Evolutionary conservation across 176 grass and related monocot genomes (phyloP), one percentile per base, ranked within the genome.

Genomic region (Triticum turgidum): DNA sequence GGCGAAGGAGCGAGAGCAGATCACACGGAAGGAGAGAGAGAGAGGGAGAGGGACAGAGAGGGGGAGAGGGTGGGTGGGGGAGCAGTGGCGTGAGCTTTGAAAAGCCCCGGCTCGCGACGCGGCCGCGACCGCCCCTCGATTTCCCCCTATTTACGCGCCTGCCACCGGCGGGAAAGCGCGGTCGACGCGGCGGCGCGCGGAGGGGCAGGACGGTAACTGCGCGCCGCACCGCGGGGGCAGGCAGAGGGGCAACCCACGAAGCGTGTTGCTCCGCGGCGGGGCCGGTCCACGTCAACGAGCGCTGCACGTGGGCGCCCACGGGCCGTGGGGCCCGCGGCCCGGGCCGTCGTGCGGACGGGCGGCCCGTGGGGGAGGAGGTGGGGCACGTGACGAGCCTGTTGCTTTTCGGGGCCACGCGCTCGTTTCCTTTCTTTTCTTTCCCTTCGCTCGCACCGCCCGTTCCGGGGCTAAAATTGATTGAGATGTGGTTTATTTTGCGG

Each of bases 231-330:
- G 29, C 29, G 42, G 62, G 74, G 62, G 62, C 24, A 65, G 24
- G 59, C 47, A 0, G 4, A 20, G 45, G 54, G 56, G 73, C 52
- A 84, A 3, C 18, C 80, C 85, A 87, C 76, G 89, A 83, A 87
- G 85, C 85, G 85, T 87, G 89, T 68, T 73, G 59, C 80, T 18
- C 39, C n/a, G 30, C 5, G 13, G 66, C 54, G 30, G 22, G 80
- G 62, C 11, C 89, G 80, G 89, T 87, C 89, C 85, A 88, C 89
- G 85, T 87, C 89, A 87, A 17, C 85, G 81, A 75, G 71, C 68
- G 69, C 85, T 84, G 81, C 85, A 84, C 85, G 89, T 91, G 89
- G 80, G 89, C 68, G 29, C 85, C 69, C 79, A 83, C 41, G 72
- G 83, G 63, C 38, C 1, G 1, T 0, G 82, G 88, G 70, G 3